Percentiles rank a stretch among this genome's conserved stretches.
Conservation (phyloP, 2,329 filamentous ascomycete genomes). For the Ascochyta koolunga region DNA sequence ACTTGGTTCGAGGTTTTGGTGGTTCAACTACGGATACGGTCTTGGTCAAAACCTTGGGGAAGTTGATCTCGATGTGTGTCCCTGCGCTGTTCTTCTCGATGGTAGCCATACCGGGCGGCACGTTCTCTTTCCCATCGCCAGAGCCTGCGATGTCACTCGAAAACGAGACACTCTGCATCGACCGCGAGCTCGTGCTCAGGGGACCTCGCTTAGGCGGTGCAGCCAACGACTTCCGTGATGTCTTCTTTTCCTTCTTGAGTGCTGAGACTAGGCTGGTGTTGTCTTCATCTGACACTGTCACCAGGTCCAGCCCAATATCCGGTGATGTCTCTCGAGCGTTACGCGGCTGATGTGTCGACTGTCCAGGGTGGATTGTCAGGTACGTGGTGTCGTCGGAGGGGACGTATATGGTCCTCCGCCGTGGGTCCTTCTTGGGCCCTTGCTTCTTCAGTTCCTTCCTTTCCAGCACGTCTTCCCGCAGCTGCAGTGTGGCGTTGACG, state of each 20-base stretch:
- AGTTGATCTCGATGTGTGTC: conserved; percentile 41
- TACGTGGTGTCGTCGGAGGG: conserved; percentile 59
- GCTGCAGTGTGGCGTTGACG: conserved; percentile 37
- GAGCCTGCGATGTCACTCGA: conserved; percentile 57
- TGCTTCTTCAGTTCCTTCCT: conserved; percentile 41
- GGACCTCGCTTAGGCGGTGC: conserved; percentile 58
- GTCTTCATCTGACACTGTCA: conserved; percentile 49
- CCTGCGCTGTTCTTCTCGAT: conserved; percentile 33
- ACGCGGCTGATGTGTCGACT: conserved; percentile 36
- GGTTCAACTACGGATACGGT: conserved; percentile 21
- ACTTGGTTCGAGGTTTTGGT: conserved; percentile 23
- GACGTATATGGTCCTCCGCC: conserved; percentile 58
- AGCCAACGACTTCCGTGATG: conserved; percentile 51
- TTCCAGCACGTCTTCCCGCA: conserved; percentile 39
- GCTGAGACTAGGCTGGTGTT: conserved; percentile 35
- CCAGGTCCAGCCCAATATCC: conserved; percentile 47
- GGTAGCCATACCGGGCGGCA: conserved; percentile 58
- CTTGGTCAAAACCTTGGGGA: conserved; percentile 35
- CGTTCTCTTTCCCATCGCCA: conserved; percentile 67
- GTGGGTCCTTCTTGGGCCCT: conserved; percentile 48
- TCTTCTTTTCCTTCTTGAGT: conserved; percentile 42
- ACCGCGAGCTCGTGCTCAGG: conserved; percentile 51
- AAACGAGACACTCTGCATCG: conserved; percentile 50
- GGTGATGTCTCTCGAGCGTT: conserved; percentile 42
- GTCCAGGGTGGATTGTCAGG: conserved; percentile 59